Evolutionary conservation across 345 rosid genomes (phyloP).

Genomic region (Murraya koenigii): DNA sequence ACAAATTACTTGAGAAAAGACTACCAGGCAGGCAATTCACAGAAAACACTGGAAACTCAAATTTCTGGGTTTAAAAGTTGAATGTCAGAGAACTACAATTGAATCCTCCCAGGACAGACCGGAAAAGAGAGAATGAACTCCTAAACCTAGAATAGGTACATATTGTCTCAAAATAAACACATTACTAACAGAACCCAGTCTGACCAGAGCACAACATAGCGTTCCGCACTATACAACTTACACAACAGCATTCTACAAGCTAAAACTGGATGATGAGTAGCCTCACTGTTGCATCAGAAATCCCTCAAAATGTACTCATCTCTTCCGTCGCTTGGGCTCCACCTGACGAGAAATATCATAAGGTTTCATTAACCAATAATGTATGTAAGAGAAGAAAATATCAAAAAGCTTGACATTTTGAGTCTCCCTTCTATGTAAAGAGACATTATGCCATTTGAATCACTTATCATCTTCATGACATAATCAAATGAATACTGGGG

Average conservation of each 20-base stretch:
- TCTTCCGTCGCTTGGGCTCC: slow-evolving; percentile 63
- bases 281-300: slow-evolving; percentile 8
- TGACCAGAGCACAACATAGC: slow-evolving; percentile 26
- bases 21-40: background rate
- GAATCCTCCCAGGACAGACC: slow-evolving; percentile 2
- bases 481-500: background rate
- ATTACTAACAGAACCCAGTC: slow-evolving; percentile 23
- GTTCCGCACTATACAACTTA: slow-evolving; percentile 45
- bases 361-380: background rate
- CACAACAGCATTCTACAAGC: slow-evolving; percentile 31
- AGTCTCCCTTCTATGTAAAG: background rate
- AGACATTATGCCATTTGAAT: background rate
- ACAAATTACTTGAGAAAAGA: background rate
- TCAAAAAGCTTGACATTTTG: background rate
- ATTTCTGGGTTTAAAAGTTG: slow-evolving; percentile 2
- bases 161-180: slow-evolving; percentile 23
- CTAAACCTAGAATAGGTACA: slow-evolving; percentile 19
- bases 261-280: slow-evolving; percentile 18
- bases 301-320: slow-evolving; percentile 29
- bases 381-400: background rate
- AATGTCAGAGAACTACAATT: slow-evolving; percentile 2
- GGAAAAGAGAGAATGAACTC: background rate
- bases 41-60: background rate
- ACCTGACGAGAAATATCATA: slow-evolving; percentile 35
- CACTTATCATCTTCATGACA: background rate